phyloP scores from a whole-genome alignment of 179 eudicot genomes.

The Monotropa hypopitys region DNA sequence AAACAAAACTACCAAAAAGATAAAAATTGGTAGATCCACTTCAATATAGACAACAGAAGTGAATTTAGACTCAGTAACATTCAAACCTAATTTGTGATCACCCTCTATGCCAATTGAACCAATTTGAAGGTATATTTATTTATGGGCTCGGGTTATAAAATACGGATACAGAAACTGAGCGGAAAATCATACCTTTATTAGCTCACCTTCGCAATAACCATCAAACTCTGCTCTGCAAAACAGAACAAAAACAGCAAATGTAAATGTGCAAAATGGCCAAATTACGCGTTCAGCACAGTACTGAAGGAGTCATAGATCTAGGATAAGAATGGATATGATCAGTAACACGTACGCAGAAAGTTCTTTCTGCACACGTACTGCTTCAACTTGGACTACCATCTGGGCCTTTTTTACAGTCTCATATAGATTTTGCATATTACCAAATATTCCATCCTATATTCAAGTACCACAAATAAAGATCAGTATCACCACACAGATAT shows the following conservation, averaged over 20 bases:
- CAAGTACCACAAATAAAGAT: not conserved
- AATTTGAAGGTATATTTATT: not conserved
- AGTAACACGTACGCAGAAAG: slow-evolving; percentile 54
- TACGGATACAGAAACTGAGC: not conserved
- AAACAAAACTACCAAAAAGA: not conserved
- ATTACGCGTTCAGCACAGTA: not conserved
- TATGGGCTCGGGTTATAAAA: not conserved
- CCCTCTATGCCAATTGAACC: not conserved
- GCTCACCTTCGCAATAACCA: slow-evolving; percentile 88
- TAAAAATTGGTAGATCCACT: not conserved
- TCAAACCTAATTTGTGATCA: not conserved
- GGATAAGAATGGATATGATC: not conserved
- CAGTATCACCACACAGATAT: not conserved
- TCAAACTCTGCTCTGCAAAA: slow-evolving; percentile 81
- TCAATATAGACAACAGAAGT: not conserved
- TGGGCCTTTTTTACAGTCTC: slow-evolving; percentile 95
- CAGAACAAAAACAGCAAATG: slow-evolving; percentile 6
- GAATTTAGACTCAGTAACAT: not conserved
- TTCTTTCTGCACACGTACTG: slow-evolving; percentile 88
- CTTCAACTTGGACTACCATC: slow-evolving; percentile 94
- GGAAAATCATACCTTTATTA: slow-evolving; percentile 53
- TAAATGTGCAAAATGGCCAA: not conserved
- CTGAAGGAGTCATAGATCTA: not conserved
- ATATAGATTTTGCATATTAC: slow-evolving; percentile 81
- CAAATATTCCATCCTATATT: slow-evolving; percentile 64